Conservation (phyloP, 805 yeast genomes). For the Kodamaea kaohsiungensis region DNA sequence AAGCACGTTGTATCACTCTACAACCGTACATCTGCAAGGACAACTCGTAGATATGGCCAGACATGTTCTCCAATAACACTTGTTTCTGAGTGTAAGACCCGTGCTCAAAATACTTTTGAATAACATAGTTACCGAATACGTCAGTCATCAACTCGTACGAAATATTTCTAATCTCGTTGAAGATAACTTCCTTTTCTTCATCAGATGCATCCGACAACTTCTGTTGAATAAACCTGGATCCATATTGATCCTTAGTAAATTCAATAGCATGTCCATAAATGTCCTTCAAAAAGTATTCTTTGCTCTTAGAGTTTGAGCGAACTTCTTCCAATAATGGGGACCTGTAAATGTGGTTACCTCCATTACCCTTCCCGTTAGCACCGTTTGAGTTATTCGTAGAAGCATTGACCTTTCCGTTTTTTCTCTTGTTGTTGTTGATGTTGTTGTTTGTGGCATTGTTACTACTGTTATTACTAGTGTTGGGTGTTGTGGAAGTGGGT, state of each 20-base stretch:
- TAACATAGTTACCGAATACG: slow-evolving; percentile 96
- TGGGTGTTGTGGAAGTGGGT: slow-evolving; percentile 10
- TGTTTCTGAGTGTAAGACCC: slow-evolving; percentile 72
- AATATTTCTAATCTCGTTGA: slow-evolving; percentile 77
- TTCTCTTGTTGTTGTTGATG: slow-evolving; percentile 18
- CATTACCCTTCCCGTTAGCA: slow-evolving; percentile 19
- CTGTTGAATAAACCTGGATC: slow-evolving; percentile 95
- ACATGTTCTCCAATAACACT: slow-evolving; percentile 68
- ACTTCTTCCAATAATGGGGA: slow-evolving; percentile 86
- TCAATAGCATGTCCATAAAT: slow-evolving; percentile 86
- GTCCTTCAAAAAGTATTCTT: slow-evolving; percentile 64
- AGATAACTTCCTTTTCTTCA: slow-evolving; percentile 75
- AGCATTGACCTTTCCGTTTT: slow-evolving; percentile 14
- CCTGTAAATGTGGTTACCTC: slow-evolving; percentile 55
- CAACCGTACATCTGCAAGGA: slow-evolving; percentile 98
- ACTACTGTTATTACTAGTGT: slow-evolving; percentile 3
- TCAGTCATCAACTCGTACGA: slow-evolving; percentile 86
- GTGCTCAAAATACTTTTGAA: slow-evolving; percentile 88
- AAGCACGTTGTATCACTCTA: slow-evolving; percentile 92
- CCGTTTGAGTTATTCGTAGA: slow-evolving; percentile 10
- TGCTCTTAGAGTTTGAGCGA: slow-evolving; percentile 61
- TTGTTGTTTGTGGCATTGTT: background rate
- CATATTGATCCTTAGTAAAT: slow-evolving; percentile 94
- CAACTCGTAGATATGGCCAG: slow-evolving; percentile 69
- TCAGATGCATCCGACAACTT: slow-evolving; percentile 64